These are phyloP conservation scores for Aspergillus hortae DNA, from an alignment of 2,329 filamentous ascomycete species.

Conservation along the genomic window DNA sequence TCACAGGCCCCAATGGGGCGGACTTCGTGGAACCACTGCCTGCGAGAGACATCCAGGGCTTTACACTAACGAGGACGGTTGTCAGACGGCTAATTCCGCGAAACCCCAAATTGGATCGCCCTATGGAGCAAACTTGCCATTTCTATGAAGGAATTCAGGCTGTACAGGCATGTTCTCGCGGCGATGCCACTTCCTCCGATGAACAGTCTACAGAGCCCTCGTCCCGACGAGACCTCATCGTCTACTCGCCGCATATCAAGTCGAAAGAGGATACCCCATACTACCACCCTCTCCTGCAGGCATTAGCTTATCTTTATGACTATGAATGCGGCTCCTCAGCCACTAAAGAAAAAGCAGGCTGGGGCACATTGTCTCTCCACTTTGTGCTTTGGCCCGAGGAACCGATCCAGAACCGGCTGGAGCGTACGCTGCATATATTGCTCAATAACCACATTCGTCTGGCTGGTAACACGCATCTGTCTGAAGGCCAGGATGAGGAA, in stretches of 20 bases:
- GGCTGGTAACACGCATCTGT: constrained; percentile 21
- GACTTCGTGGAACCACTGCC: constrained; percentile 14
- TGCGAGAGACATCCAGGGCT: constrained; percentile 25
- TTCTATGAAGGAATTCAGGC: constrained; percentile 49
- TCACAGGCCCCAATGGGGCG: constrained; percentile 1
- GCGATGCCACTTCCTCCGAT: constrained; percentile 9
- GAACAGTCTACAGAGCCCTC: not conserved
- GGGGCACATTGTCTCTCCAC: constrained; percentile 48
- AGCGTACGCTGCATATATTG: constrained; percentile 36
- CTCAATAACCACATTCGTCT: constrained; percentile 37
- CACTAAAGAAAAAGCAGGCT: constrained; percentile 24
- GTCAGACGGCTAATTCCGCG: constrained; percentile 77
- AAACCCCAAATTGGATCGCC: constrained; percentile 70
- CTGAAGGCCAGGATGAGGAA: constrained; percentile 43
- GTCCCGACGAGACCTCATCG: constrained; percentile 48
- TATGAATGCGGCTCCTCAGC: constrained; percentile 10
- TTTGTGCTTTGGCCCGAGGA: constrained; percentile 46
- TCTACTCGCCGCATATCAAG: constrained; percentile 73
- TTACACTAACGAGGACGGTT: constrained; percentile 58
- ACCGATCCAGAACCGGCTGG: constrained; percentile 35
- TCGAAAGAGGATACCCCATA: constrained; percentile 67
- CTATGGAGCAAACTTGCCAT: constrained; percentile 78
- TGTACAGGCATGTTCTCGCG: not conserved
- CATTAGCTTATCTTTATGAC: constrained; percentile 72
- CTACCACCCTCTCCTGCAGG: constrained; percentile 77